A percentile compares a stretch with the other conserved stretches of the same genome.
Evolutionary conservation across 306 rosid species (phyloP).

Genomic region (Vicia faba): DNA sequence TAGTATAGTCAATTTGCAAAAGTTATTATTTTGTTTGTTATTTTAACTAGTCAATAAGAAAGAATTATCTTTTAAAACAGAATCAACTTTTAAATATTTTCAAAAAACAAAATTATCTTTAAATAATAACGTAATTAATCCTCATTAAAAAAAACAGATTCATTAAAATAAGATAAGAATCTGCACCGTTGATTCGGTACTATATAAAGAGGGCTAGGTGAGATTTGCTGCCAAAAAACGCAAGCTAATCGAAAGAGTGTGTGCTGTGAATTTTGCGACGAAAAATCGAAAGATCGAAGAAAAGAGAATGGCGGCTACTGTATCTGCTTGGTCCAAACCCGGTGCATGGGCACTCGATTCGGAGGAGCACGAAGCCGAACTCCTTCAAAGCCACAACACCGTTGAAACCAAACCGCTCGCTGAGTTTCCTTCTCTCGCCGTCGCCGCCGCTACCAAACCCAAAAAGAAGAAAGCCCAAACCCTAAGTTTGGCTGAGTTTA

Average conservation of each 20-base stretch:
- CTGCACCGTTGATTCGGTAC: background rate
- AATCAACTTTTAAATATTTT: no score
- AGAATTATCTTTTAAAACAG: no score
- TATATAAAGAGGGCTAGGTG: background rate
- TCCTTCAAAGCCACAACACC: conserved; percentile 47
- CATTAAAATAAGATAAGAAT: background rate
- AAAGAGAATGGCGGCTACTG: conserved; percentile 82
- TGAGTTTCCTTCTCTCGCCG: conserved; percentile 85
- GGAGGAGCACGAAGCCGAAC: conserved; percentile 75
- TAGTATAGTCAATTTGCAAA: no score
- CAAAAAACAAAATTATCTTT: background rate
- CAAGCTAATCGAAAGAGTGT: background rate
- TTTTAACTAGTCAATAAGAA: no score
- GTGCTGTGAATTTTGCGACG: conserved; percentile 2
- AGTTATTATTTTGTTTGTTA: no score
- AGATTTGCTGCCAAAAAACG: conserved; percentile 21
- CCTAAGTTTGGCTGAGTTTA: conserved; percentile 61
- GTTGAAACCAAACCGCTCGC: conserved; percentile 41
- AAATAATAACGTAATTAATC: background rate
- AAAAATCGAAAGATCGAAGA: background rate
- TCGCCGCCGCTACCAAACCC: conserved; percentile 70
- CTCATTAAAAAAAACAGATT: background rate
- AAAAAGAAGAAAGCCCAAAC: conserved; percentile 89
- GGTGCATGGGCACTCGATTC: conserved; percentile 97
- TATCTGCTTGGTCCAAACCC: conserved; percentile 87